A percentile compares a stretch with the other conserved stretches of the same genome.
Evolutionary conservation across 2,329 filamentous ascomycete genomes (phyloP).

Genomic region (Tolypocladium endophyticum): DNA sequence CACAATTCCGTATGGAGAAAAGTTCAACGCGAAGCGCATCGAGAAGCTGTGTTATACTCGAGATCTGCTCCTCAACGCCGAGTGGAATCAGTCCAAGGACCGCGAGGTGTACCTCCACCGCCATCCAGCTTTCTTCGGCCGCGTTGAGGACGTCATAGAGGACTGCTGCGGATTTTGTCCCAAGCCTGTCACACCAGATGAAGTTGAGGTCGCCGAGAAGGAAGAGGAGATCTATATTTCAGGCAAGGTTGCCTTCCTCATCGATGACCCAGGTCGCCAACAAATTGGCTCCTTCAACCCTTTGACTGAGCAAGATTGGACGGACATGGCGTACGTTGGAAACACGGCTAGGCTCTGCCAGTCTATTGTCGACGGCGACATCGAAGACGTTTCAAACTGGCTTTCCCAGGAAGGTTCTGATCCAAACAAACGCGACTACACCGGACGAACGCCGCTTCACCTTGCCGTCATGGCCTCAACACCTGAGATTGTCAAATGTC

Average conservation of each 20-base stretch:
- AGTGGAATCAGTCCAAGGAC: slow-evolving; percentile 73
- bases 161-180: slow-evolving; percentile 81
- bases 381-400: slow-evolving; percentile 63
- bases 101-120: slow-evolving; percentile 70
- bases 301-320: slow-evolving; percentile 74
- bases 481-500: slow-evolving; percentile 55
- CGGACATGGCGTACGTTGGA: slow-evolving; percentile 81
- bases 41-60: slow-evolving; percentile 75
- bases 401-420: slow-evolving; percentile 56
- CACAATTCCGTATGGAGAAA: slow-evolving; percentile 56
- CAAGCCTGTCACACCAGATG: slow-evolving; percentile 55
- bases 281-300: slow-evolving; percentile 65
- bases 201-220: slow-evolving; percentile 58
- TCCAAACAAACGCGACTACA: slow-evolving; percentile 65
- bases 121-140: slow-evolving; percentile 78
- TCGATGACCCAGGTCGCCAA: slow-evolving; percentile 73
- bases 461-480: slow-evolving; percentile 61
- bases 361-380: slow-evolving; percentile 66
- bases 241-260: slow-evolving; percentile 62
- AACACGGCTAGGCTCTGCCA: slow-evolving; percentile 69
- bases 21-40: slow-evolving; percentile 57
- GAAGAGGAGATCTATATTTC: slow-evolving; percentile 69
- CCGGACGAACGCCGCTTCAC: slow-evolving; percentile 68
- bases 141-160: slow-evolving; percentile 59
- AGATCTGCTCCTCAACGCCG: slow-evolving; percentile 72